Base-by-base conservation (phyloP, 345 rosid species). In the Cardamine occulta region DNA sequence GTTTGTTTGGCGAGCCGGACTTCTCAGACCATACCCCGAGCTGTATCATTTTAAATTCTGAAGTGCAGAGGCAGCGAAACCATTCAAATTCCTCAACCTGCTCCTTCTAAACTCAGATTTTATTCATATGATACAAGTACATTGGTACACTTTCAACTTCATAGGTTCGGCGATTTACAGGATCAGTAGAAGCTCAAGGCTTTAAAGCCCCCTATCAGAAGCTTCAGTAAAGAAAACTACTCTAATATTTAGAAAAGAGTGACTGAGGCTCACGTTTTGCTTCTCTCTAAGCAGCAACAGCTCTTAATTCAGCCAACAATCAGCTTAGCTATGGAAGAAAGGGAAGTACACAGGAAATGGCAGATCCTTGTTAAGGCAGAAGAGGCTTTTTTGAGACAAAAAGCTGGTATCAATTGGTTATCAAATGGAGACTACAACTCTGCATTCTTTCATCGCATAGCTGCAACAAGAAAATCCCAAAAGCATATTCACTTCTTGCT, bases 121-220 rank as follows among this genome's bases (percentile, higher is more conserved):
- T 8, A 35, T 6, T 4, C 15, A 1, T 0, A 11, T 53, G n/a
- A 2, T 53, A 1, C 5, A 2, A 2, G 8, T 2, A 0, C 58
- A 12, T 0, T 57, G 63, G 63, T 4, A 3, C 1, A 3, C 13
- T 0, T 0, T n/a, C 1, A 31, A n/a, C 1, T 12, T 17, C 2
- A 12, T 1, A 0, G 63, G 63, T 0, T 56, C 39, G 0, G 3
- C 19, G 3, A 56, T 56, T 39, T 57, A 8, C 2, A 8, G 0
- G 9, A 0, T 53, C 0, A 23, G n/a, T 1, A 4, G 2, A 53
- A 23, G 1, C 17, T 53, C 1, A 12, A 53, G 0, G 1, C 8
- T 0, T 1, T 53, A 4, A 53, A 23, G 0, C 0, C 3, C 0
- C n/a, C 3, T 0, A 53, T 53, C 4, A 1, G 58, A 2, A 7